Evolutionary conservation across 805 yeast species (phyloP).

Genomic region (Lachancea lanzarotensis): DNA sequence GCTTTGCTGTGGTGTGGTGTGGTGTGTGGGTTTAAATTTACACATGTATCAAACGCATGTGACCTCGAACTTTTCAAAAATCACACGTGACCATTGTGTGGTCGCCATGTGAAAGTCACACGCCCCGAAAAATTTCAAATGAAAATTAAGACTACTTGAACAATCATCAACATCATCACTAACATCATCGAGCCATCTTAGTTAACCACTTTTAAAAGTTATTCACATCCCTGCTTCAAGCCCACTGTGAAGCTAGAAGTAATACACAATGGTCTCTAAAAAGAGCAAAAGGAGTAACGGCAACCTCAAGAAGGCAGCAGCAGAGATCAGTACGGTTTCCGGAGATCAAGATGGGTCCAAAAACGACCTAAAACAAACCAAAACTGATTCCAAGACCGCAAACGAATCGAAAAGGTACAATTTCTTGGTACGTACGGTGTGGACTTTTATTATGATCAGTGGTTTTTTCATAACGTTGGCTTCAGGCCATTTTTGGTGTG

Average conservation of each 20-base stretch:
- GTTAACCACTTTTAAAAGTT: too few species aligned
- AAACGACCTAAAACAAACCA: neutral
- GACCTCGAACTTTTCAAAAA: too few species aligned
- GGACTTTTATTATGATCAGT: conserved; percentile 89
- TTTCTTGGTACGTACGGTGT: conserved; percentile 77
- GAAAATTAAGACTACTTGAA: neutral
- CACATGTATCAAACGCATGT: too few species aligned
- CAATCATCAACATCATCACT: neutral
- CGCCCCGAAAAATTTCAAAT: conserved; percentile 2
- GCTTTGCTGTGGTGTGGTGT: too few species aligned
- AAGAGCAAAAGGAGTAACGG: conserved; percentile 5
- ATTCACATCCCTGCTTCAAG: too few species aligned
- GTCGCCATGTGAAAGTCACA: conserved; percentile 1
- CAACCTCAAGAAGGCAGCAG: neutral
- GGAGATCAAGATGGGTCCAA: neutral
- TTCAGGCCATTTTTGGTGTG: conserved; percentile 81
- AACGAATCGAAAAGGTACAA: conserved; percentile 21
- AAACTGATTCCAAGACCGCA: neutral
- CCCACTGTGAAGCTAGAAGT: neutral
- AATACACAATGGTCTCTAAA: conserved; percentile 6
- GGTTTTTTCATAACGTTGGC: conserved; percentile 64
- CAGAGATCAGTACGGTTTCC: neutral
- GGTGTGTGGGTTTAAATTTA: too few species aligned
- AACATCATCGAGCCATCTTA: neutral
- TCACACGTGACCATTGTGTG: too few species aligned